Conservation (phyloP, 2,329 filamentous ascomycete genomes). For the Colletotrichum truncatum region DNA sequence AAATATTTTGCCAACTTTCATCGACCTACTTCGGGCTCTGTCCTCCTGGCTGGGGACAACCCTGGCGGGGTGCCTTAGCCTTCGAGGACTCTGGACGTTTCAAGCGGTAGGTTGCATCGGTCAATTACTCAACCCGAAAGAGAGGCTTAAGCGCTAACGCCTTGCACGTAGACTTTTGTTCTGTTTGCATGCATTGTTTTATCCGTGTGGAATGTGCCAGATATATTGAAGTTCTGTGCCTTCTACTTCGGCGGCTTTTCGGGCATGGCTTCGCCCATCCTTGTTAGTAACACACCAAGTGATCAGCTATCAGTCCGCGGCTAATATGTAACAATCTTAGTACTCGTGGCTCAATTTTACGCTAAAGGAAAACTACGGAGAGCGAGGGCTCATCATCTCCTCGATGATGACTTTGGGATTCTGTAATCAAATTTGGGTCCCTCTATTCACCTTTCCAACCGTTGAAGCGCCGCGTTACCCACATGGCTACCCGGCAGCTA, state of each 20-base stretch:
- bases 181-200: constrained; percentile 40
- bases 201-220: constrained; percentile 40
- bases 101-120: constrained; percentile 24
- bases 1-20: constrained; percentile 35
- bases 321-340: neutral
- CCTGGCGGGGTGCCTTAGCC: constrained; percentile 36
- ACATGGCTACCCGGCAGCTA: constrained; percentile 37
- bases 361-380: constrained; percentile 42
- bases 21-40: constrained; percentile 35
- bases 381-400: constrained; percentile 42
- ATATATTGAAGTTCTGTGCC: constrained; percentile 39
- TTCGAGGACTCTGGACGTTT: constrained; percentile 39
- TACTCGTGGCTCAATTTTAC: constrained; percentile 44
- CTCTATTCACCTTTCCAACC: constrained; percentile 39
- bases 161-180: constrained; percentile 21
- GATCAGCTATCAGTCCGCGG: neutral
- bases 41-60: constrained; percentile 41
- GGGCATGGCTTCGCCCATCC: constrained; percentile 41
- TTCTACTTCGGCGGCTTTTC: constrained; percentile 42
- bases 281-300: neutral
- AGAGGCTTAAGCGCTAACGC: no score
- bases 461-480: constrained; percentile 37
- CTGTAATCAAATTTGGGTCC: constrained; percentile 39
- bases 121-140: accelerated
- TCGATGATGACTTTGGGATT: constrained; percentile 47